Evolutionary conservation across 371 early-diverging fungal species (phyloP).

Genomic region (Encephalitozoon hellem): DNA sequence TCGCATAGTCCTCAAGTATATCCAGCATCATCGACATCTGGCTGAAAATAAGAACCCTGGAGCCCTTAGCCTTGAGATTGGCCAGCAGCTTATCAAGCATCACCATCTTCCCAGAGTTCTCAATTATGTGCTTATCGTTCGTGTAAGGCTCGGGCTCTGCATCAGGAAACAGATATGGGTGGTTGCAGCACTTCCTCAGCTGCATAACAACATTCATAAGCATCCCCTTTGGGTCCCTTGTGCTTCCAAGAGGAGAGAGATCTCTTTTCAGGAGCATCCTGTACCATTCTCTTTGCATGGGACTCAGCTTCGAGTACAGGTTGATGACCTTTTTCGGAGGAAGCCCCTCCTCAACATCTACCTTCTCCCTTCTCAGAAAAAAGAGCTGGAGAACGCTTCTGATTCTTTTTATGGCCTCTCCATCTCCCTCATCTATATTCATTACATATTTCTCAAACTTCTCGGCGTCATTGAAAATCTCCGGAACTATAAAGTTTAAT

Average conservation of each 20-base stretch:
- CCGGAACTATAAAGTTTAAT: constrained; percentile 89
- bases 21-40: constrained; percentile 97
- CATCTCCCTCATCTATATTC: constrained; percentile 84
- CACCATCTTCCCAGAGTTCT: constrained; percentile 94
- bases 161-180: constrained; percentile 84
- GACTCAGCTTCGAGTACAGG: constrained; percentile 78
- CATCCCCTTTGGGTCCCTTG: constrained; percentile 68
- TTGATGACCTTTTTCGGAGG: constrained; percentile 87
- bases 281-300: constrained; percentile 91
- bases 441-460: constrained; percentile 87
- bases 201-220: constrained; percentile 98
- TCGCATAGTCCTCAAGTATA: constrained; percentile 92
- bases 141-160: constrained; percentile 72
- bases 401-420: constrained; percentile 84
- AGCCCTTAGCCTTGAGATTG: constrained; percentile 74
- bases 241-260: constrained; percentile 68
- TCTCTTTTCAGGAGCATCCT: constrained; percentile 86
- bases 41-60: constrained; percentile 86
- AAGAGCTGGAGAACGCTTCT: constrained; percentile 88
- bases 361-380: constrained; percentile 86
- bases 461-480: constrained; percentile 77
- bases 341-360: constrained; percentile 88
- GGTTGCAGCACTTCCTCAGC: constrained; percentile 92
- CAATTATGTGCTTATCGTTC: constrained; percentile 84
- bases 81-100: constrained; percentile 79